Base-by-base conservation (phyloP, 2,329 filamentous ascomycete species). In the Venturia nashicola region DNA sequence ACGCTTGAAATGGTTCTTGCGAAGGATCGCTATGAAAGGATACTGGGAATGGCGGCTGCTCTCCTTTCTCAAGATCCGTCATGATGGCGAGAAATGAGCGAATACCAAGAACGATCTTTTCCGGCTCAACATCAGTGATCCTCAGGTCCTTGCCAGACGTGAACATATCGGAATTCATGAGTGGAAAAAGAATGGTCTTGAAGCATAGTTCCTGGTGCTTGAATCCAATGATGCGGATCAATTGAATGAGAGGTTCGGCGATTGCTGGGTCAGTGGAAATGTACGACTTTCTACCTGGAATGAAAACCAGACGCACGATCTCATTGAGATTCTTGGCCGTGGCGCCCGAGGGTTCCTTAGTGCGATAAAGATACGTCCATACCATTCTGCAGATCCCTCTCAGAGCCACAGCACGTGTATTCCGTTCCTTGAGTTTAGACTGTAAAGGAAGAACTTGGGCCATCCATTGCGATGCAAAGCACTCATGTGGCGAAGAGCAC, bases 71-170 rank as follows among this genome's bases (percentile, higher is more conserved):
- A 34, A 97, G 79, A 73, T 99, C 94, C 0, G 89, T 84, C 85
- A 99, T 93, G 68, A 97, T 91, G 40, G 89, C 90, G 36, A 99
- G 80, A 72, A 97, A 99, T 3, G 94, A 90, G 67, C 91, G 85
- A 67, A 99, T 99, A 2, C 92, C 94, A 69, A 99, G 89, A n/a
- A 97, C 93, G 77, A 97, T 96, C 70, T 90, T 88, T 72, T 99
- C 95, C 0, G 95, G 94, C 67, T 99, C 94, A 66, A 99, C 82
- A 71, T 95, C 90, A 71, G 97, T 94, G 36, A 97, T 89, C 71
- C 86, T 91, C 51, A 94, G 77, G 55, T 96, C 90, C 70, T 87
- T 90, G 79, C 80, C 81, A 20, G 86, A 84, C 36, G 83, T 81
- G 72, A 97, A 94, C n/a, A 91, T 79, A 62, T 97, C 93, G 1